These are phyloP conservation scores for Plasmopara muralis DNA, from an alignment of 352 stramenopile genomes.

Conservation along the genomic window DNA sequence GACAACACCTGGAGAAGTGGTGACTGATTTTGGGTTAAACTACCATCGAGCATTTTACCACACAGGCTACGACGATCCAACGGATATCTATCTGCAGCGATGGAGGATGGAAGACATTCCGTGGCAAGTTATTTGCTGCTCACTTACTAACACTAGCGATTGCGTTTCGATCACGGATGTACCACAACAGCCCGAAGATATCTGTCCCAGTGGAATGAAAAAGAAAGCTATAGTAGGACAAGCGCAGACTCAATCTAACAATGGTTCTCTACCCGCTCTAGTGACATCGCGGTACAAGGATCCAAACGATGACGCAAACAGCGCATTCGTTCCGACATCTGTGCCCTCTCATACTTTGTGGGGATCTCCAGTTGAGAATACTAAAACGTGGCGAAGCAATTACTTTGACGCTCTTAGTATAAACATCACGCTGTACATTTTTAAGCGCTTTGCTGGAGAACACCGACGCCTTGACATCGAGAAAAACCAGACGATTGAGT, in stretches of 20 bases:
- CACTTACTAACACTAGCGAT: conserved; percentile 43
- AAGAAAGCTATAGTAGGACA: conserved; percentile 63
- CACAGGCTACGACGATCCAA: conserved; percentile 92
- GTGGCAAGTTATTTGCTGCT: conserved; percentile 89
- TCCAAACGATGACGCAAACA: conserved; percentile 86
- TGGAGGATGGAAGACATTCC: conserved; percentile 92
- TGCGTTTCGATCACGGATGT: conserved; percentile 45
- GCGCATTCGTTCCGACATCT: conserved; percentile 73
- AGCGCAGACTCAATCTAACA: conserved; percentile 41
- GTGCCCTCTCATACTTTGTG: conserved; percentile 75
- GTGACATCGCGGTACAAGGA: conserved; percentile 90
- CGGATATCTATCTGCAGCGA: conserved; percentile 96
- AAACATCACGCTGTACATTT: conserved; percentile 89
- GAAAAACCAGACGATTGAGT: conserved; percentile 25
- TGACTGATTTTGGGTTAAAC: conserved; percentile 90
- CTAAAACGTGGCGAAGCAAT: conserved; percentile 92
- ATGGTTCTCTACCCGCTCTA: conserved; percentile 16
- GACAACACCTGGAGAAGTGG: conserved; percentile 20
- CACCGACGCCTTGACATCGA: conserved; percentile 41
- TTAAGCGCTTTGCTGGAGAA: conserved; percentile 60
- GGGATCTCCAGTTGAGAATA: conserved; percentile 76
- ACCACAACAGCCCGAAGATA: conserved; percentile 21
- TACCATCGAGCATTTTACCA: conserved; percentile 95
- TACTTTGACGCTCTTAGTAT: conserved; percentile 90
- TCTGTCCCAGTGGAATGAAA: conserved; percentile 48